Evolutionary conservation across 2,329 filamentous ascomycete species (phyloP), one percentile per base, ranked within the genome.

Genomic region (Biscogniauxia mediterranea): DNA sequence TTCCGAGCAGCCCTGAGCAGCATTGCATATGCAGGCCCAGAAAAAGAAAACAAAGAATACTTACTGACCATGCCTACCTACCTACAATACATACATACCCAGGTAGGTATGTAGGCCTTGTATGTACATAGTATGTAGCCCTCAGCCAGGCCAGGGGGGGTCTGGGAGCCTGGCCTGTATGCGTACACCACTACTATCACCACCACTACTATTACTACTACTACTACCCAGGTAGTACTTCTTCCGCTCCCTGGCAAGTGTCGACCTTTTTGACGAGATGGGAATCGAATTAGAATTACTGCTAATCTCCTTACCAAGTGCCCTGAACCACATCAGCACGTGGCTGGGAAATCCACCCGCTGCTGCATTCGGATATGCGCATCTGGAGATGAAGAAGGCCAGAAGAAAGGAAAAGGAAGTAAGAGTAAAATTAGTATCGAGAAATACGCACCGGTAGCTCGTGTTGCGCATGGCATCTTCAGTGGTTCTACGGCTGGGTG

Each of bases 1-100:
- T 60, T 66, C 64, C 63, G 65, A 63, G 62, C 59, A 62, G 65
- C 57, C 63, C 59, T 60, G 63, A 61, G 56, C 13, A 58, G 61
- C 59, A 60, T 65, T 59, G 55, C 17, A 59, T 21, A 28, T 67
- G 62, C 64, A 52, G 51, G 20, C 23, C 51, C 25, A 55, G 8
- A 55, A 17, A 55, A 55, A 28, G 19, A 64, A 38, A 13, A 55
- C 5, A 21, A 55, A 38, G 15, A 38, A 66, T 61, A 63, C 64
- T 59, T 62, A 66, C 56, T 59, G 57, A 62, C 61, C 64, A 66
- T 62, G 62, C 3, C 23, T 25, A 20, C 7, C 19, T 25, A 15
- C 19, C n/a, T n/a, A n/a, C n/a, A n/a, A n/a, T n/a, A n/a, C n/a
- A n/a, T n/a, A 23, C 23, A 23, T 23, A 23, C 23, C 23, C 5